Percentiles rank a stretch among this genome's conserved stretches.
Evolutionary conservation across 352 stramenopile species (phyloP).

Genomic region (Saprolegnia diclina): DNA sequence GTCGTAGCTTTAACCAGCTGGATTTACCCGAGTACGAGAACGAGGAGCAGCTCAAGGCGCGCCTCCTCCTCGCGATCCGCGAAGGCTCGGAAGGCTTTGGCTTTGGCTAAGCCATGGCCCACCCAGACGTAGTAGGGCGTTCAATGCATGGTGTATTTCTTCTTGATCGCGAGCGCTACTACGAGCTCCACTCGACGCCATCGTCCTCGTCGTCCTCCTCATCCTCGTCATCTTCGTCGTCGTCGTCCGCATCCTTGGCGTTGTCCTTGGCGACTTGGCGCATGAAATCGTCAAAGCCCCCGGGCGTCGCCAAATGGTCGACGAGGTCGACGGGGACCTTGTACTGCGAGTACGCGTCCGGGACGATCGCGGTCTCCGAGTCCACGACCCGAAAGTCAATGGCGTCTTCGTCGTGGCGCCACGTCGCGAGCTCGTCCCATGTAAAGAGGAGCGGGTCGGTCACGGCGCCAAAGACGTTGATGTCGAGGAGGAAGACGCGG

Average conservation of each 20-base stretch:
- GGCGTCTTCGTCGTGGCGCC: not conserved
- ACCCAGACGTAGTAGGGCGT: not conserved
- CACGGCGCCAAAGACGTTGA: conserved; percentile 91
- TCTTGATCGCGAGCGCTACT: not conserved
- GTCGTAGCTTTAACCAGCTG: conserved; percentile 95
- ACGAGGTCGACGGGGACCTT: conserved; percentile 81
- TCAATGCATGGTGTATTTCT: not conserved
- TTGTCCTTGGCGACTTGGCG: conserved; percentile 76
- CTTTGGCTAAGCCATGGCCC: conserved; percentile 86
- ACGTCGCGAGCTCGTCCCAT: conserved; percentile 75
- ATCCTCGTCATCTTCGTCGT: conserved; percentile 33
- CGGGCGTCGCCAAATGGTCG: conserved; percentile 59
- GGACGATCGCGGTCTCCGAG: conserved; percentile 47
- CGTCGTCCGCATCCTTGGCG: conserved; percentile 30
- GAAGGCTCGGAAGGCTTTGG: conserved; percentile 97
- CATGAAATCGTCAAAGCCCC: conserved; percentile 60
- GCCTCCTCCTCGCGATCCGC: conserved; percentile 95
- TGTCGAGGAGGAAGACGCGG: conserved; percentile 90
- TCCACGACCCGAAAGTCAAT: conserved; percentile 80
- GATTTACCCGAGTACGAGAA: conserved; percentile 98
- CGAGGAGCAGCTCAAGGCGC: conserved; percentile 96
- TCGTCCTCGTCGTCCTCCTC: conserved; percentile 34
- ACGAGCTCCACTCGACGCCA: conserved; percentile 14
- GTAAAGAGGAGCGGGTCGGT: conserved; percentile 92
- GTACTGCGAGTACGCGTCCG: conserved; percentile 70